Evolutionary conservation across 257 asterid species (phyloP).

Genomic region (Solanum lignicaule): DNA sequence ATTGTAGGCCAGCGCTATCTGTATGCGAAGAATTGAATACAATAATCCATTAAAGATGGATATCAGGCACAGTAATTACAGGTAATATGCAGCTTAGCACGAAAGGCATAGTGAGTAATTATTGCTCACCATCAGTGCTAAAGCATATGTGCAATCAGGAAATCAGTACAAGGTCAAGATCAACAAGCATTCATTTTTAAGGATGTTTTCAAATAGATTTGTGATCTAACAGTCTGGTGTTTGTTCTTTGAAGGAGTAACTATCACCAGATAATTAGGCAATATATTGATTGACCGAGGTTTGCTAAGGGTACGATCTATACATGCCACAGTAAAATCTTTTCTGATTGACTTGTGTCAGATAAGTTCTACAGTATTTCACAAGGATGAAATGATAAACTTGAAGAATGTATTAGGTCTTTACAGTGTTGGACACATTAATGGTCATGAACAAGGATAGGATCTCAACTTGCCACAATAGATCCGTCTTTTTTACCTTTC

Average conservation of each 20-base stretch:
- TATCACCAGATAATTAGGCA: neutral
- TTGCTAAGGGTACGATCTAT: neutral
- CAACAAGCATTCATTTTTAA: neutral
- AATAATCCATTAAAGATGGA: neutral
- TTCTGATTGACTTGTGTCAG: neutral
- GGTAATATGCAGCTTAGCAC: neutral
- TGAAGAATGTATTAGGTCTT: neutral
- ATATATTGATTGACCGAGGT: neutral
- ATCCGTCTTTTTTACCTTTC: neutral
- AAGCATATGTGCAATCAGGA: neutral
- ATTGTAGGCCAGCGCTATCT: conserved; percentile 80
- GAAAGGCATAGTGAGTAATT: neutral
- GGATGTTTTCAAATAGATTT: neutral
- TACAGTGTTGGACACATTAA: neutral
- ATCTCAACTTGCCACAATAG: neutral
- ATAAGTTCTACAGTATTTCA: neutral
- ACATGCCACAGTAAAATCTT: neutral
- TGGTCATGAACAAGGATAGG: neutral
- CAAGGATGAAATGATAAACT: neutral
- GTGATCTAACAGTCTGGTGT: neutral
- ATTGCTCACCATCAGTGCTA: neutral
- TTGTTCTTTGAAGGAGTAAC: neutral
- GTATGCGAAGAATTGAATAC: conserved; percentile 1
- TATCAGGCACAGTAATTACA: neutral
- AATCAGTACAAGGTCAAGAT: neutral